Base-by-base conservation (phyloP, 805 yeast species). In the Millerozyma miso region DNA sequence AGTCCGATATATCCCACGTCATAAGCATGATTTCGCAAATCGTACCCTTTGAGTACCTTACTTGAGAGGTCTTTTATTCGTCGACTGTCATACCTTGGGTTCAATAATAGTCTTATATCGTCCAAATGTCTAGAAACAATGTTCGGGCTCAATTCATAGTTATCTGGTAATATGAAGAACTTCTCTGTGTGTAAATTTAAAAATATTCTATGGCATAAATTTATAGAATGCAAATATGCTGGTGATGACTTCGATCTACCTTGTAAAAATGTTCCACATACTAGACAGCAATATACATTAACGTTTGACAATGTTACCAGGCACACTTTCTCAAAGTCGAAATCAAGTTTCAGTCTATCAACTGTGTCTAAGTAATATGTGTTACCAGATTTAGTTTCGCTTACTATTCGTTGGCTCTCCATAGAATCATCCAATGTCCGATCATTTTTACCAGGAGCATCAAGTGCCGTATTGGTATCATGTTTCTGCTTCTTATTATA, bases 181-280 rank as follows among this genome's bases (percentile, higher is more conserved):
- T 71, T 75, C 37, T 69, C 55, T 1, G 73, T 75, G 12, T 58
- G 54, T 41, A 86, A 65, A 53, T 76, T 82, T 39, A 86, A 67
- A 53, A 66, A 86, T 1, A 84, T 73, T 56, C 79, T 85, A 54
- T 83, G 90, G 50, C 74, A 71, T 3, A 70, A 76, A 44, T 80
- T 73, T 15, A 86, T 68, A 1, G 88, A 74, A 57, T 87, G 95
- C 13, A 67, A 55, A 52, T 79, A 83, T 0, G 90, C 89, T 17
- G 81, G 81, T 0, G 90, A 77, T n/a, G 74, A 58, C 43, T 61
- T 65, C 1, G 80, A 75, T 18, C 88, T 69, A 0, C 95, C 95
- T 50, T 80, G 83, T 41, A 79, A 74, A 60, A 79, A 87, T 52
- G 76, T 81, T 29, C 90, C 91, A 62, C 95, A 87, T 0, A 73